Conservation (phyloP, 345 rosid species). For the Citrus trifoliata region DNA sequence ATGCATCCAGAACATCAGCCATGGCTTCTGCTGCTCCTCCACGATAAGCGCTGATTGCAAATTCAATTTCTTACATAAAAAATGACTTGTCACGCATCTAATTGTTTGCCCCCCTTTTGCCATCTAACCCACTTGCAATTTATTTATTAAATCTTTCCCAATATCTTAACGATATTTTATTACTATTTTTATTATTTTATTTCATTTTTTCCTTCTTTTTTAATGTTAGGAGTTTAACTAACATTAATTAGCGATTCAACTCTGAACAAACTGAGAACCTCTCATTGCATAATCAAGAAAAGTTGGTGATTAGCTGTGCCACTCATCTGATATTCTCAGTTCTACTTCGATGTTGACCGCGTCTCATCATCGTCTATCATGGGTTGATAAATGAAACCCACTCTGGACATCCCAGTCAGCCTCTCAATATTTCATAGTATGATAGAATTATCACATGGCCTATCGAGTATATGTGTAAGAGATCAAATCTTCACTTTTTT, state of each 20-base stretch:
- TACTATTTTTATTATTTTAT: too few species aligned
- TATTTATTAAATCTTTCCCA: background rate
- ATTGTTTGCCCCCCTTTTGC: constrained; percentile 4
- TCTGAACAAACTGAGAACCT: background rate
- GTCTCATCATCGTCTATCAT: background rate
- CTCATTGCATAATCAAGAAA: too few species aligned
- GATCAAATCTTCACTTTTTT: too few species aligned
- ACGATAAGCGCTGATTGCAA: constrained; percentile 1
- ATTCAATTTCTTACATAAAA: background rate
- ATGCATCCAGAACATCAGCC: constrained; percentile 11
- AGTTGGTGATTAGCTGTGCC: background rate
- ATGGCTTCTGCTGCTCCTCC: constrained; percentile 16
- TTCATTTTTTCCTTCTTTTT: too few species aligned
- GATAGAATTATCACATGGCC: too few species aligned
- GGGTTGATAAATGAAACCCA: too few species aligned
- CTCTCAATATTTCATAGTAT: background rate
- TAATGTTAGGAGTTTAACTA: background rate
- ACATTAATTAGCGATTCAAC: background rate
- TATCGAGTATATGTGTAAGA: too few species aligned
- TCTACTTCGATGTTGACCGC: background rate
- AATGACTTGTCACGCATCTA: constrained; percentile 3
- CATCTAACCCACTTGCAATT: constrained; percentile 12
- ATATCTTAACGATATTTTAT: too few species aligned
- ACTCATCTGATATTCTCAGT: background rate
- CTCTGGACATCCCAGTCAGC: background rate